Evolutionary conservation across 1,139 yeast species (phyloP), one percentile per base, ranked within the genome.

Genomic region (Saccharomyces hybrid): DNA sequence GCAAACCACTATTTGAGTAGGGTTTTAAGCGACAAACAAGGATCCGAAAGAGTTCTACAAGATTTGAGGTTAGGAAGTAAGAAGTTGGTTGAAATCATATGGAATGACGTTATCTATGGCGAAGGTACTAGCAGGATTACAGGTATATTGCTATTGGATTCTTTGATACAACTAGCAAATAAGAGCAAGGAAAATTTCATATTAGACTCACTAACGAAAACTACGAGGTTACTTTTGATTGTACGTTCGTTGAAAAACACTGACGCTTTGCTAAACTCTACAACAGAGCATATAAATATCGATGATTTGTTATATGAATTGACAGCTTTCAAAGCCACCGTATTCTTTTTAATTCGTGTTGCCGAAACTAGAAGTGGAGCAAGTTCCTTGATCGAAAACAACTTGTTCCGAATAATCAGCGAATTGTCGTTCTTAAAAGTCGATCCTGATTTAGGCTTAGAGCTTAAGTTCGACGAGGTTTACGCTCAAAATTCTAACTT

Each of bases 391-490:
- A 73, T 89, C 29, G 91, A 88, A 64, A 80, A 86, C 65, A 95
- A 87, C 53, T 70, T 86, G 9, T 85, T 89, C 68, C 77, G 82
- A 31, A 76, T 82, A 0, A 75, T 90, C 55, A 79, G 76, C 57
- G 75, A 79, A 29, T 81, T 87, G 50, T 73, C 74, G 34, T 80
- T 88, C 62, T 72, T 89, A 53, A 69, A 75, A 48, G 76, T 85
- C 50, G 96, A 90, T 67, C 93, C 95, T 0, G 96, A 89, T 65
- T 74, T 88, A 50, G 96, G 95, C 0, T 70, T 87, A 52, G 81
- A 78, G 46, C 61, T 78, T 27, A 63, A 66, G 19, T 70, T 78
- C 51, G 72, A 72, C 53, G 73, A 71, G 50, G 63, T 66, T 1
- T 62, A 67, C 3, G 61, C 64, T 27, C 65, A 68, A 48, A 66